A percentile compares a stretch with the other conserved stretches of the same genome.
These are phyloP conservation scores for Phaseolus lunatus DNA, from an alignment of 306 rosid species.

Conservation along the genomic window DNA sequence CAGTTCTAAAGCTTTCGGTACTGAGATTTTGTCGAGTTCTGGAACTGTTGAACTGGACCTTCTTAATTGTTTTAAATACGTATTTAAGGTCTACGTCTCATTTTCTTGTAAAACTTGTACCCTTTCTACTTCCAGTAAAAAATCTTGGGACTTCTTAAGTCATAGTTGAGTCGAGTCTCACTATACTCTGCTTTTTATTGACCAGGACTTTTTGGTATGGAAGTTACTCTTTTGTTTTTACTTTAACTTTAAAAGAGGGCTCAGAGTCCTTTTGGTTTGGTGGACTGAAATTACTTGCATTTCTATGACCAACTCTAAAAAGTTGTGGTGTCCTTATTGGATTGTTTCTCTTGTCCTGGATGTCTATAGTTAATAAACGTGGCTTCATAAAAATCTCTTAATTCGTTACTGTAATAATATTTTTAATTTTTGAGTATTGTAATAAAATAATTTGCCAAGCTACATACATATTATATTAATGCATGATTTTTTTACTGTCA, in stretches of 20 bases:
- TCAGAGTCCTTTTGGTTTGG: neutral
- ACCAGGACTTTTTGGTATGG: neutral
- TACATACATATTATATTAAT: neutral
- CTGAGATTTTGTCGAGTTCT: neutral
- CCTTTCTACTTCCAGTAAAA: neutral
- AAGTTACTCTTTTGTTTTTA: neutral
- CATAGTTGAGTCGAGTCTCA: constrained; percentile 8
- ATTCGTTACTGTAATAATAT: constrained; percentile 10
- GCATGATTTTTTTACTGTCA: neutral
- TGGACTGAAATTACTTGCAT: constrained; percentile 15
- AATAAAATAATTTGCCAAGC: constrained; percentile 15
- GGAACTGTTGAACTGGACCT: neutral
- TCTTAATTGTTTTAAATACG: neutral
- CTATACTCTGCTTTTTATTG: constrained; percentile 5
- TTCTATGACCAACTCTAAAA: constrained; percentile 4
- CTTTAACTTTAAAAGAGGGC: neutral
- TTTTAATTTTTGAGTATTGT: neutral
- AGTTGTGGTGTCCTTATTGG: neutral
- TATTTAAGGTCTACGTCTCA: neutral
- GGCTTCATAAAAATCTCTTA: neutral
- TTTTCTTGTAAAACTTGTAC: neutral
- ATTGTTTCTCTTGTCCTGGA: constrained; percentile 18
- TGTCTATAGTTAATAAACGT: constrained; percentile 15
- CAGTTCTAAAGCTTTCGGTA: constrained; percentile 1
- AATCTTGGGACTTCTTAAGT: neutral